phyloP scores from a whole-genome alignment of 495 filamentous ascomycete species.

The Aspergillus carlsbadensis region DNA sequence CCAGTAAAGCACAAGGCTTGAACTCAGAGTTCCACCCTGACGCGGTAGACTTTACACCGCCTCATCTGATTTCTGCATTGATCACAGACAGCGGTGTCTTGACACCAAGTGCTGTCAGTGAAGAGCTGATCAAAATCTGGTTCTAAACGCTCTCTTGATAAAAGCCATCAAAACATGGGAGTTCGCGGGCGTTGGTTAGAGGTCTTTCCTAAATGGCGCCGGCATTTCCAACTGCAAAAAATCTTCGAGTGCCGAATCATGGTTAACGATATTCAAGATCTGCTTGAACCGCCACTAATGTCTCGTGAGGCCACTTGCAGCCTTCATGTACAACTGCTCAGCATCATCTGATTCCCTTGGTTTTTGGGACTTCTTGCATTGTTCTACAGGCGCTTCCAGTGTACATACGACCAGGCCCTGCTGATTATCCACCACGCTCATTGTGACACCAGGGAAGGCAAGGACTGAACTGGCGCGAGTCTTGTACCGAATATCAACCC shows the following conservation, averaged over 20 bases:
- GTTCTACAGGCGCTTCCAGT: background rate
- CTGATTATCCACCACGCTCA: background rate
- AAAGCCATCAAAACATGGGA: background rate
- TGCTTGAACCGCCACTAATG: background rate
- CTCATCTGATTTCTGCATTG: conserved; percentile 74
- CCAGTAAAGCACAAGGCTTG: background rate
- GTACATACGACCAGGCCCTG: background rate
- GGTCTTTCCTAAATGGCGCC: background rate
- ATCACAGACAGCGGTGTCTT: conserved; percentile 76
- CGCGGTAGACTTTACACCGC: conserved; percentile 85
- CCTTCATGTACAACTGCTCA: conserved; percentile 1
- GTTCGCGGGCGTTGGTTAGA: conserved; percentile 9
- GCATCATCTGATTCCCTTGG: background rate
- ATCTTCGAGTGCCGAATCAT: conserved; percentile 1
- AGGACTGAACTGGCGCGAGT: background rate
- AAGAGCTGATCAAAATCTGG: conserved; percentile 78
- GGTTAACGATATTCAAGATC: no score
- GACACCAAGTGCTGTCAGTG: conserved; percentile 73
- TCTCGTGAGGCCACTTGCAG: background rate
- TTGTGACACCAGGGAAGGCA: background rate
- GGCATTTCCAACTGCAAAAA: conserved; percentile 7
- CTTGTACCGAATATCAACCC: background rate
- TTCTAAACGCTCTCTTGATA: conserved; percentile 45
- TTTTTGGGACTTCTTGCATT: background rate
- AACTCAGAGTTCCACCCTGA: conserved; percentile 33